Evolutionary conservation across 345 rosid genomes (phyloP).

Genomic region (Linum tenue): DNA sequence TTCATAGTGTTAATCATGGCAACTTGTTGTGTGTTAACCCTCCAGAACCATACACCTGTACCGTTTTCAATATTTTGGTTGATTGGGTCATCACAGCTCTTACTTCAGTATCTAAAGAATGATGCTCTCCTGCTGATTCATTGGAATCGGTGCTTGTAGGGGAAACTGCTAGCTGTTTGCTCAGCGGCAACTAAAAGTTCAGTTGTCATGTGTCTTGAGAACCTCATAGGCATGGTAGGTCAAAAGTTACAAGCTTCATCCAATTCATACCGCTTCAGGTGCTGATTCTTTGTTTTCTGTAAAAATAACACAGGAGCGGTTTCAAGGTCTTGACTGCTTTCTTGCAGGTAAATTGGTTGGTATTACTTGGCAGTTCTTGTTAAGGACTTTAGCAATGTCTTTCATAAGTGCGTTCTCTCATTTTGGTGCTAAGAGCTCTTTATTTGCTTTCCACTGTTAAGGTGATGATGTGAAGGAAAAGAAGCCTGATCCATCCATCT

Average conservation of each 20-base stretch:
- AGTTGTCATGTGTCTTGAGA: constrained; percentile 81
- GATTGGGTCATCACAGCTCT: not conserved
- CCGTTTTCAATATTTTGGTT: not conserved
- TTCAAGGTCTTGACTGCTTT: constrained; percentile 88
- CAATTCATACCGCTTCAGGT: constrained; percentile 2
- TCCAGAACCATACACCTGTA: no score
- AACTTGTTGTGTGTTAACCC: not conserved
- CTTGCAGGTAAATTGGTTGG: constrained; percentile 52
- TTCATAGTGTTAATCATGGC: not conserved
- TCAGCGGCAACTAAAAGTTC: constrained; percentile 99
- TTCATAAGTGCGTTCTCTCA: no score
- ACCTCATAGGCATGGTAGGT: constrained; percentile 66
- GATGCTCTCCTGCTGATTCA: not conserved
- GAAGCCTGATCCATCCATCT: constrained; percentile 87
- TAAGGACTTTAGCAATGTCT: no score
- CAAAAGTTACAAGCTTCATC: not conserved
- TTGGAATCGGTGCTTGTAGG: constrained; percentile 32
- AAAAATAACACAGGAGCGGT: constrained; percentile 48
- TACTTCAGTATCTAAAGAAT: not conserved
- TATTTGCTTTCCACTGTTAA: constrained; percentile 10
- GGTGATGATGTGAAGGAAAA: constrained; percentile 98
- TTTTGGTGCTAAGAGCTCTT: no score
- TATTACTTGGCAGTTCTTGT: not conserved
- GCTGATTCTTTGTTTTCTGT: constrained; percentile 3
- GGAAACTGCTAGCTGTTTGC: constrained; percentile 73